Evolutionary conservation across 2,329 filamentous ascomycete species (phyloP).

Genomic region (Trichoderma polysporum): DNA sequence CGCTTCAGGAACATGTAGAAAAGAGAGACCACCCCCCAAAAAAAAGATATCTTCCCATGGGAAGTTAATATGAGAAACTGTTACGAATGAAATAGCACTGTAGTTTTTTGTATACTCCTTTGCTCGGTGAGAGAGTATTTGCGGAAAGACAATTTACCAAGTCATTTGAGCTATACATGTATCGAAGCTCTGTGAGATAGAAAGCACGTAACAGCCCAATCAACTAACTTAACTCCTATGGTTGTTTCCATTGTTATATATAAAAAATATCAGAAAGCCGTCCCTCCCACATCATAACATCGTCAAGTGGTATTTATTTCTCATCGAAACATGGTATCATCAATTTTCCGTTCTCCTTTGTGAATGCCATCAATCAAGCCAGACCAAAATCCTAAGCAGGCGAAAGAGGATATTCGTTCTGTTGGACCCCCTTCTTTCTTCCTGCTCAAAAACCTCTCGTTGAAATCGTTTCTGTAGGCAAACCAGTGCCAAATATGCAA

Average conservation of each 20-base stretch:
- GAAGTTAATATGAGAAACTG: background rate
- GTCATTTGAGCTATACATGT: background rate
- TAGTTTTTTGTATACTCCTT: background rate
- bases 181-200: background rate
- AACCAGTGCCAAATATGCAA: background rate
- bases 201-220: background rate
- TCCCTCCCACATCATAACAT: background rate
- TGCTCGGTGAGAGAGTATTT: background rate
- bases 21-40: background rate
- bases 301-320: background rate
- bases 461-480: background rate
- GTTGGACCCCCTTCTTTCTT: background rate
- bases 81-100: background rate
- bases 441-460: background rate
- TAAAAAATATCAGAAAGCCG: background rate
- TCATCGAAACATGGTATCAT: slow-evolving; percentile 8
- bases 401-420: background rate
- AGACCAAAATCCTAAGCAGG: background rate
- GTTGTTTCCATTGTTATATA: background rate
- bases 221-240: background rate
- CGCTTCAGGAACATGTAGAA: background rate
- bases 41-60: background rate
- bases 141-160: background rate
- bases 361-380: background rate
- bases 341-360: background rate